Base-by-base conservation (phyloP, 768 basidiomycete species). In the Mycena rosella region DNA sequence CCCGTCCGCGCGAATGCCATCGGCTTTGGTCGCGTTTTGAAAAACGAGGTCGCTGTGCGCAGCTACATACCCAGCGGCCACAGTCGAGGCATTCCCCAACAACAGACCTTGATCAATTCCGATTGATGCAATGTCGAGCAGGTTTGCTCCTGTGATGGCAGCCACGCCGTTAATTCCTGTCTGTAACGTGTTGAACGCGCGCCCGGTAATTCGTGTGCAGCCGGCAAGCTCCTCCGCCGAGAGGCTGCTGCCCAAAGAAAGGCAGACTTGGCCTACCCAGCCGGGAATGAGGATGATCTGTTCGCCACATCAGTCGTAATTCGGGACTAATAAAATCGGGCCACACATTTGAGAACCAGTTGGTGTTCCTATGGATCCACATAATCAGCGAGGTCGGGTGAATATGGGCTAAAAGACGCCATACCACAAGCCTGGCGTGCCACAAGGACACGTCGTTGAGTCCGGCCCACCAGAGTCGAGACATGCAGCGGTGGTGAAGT, bases 241-340 rank as follows among this genome's bases (percentile, higher is more conserved):
- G 48, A 88, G 75, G 6, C 73, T 76, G 47, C 78, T 73, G 42
- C 78, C 74, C 11, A 88, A 70, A 6, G 87, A 77, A 2, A 88
- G 77, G 68, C 86, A 87, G 3, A 82, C 76, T 69, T 86, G 81
- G 13, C 82, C 82, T n/a, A 85, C 84, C 36, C 84, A 77, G 55
- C 75, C 77, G 0, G 88, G 88, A 26, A 87, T 85, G 47, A 84
- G 80, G 54, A 89, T 88, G 36, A 86, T 78, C 85, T 88, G 44
- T 6, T 20, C 14, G 42, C 60, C 20, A 64, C 38, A 55, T 22
- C 40, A 52, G 30, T 18, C 7, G 17, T 40, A 18, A 15, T 40
- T 40, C 38, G 38, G 11, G 38, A 15, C 17, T 11, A 40, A 40
- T 40, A 40, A 18, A 40, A 48, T 18, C 40, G 49, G 30, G 14